Base-by-base conservation (phyloP, 225 moss, liverwort and hornwort species). In the Thuidium tamariscinum region DNA sequence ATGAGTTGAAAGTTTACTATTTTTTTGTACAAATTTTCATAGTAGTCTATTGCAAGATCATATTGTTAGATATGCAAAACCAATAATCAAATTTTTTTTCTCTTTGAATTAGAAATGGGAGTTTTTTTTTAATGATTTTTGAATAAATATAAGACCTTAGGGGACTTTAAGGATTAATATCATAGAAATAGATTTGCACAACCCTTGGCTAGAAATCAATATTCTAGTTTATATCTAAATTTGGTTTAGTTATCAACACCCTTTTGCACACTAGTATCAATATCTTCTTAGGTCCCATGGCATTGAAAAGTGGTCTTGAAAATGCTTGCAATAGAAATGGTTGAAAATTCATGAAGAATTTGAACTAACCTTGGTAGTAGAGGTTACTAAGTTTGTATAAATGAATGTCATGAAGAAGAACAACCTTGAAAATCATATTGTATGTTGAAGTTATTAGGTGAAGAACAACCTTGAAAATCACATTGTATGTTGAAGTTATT, bases 271-370 rank as follows among this genome's bases (percentile, higher is more conserved):
- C 5, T 26, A 0, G 1, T 5, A 70, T 42, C 15, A 42, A 70
- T 26, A 9, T 68, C 25, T 2, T 70, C 17, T 8, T 26, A 42
- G 0, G 2, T 39, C 5, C 25, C 0, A 25, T 25, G 0, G 39
- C 4, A 69, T 0, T 15, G 1, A 69, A 15, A 41, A 69, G 2
- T 41, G 3, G 8, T 5, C 5, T 69, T 0, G 0, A 1, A 41
- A 69, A 69, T 41, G 25, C 12, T 69, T 25, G 1, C 25, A 25
- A 39, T 25, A 13, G 1, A 39, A 25, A 41, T 14, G 3, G 14
- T 41, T 25, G 26, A 41, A 25, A 69, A 25, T 0, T 69, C 3
- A 26, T 41, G 8, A 69, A 69, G 15, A 68, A 69, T 69, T 70
- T 27, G 16, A 26, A 8, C 9, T 41, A 70, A 26, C 16, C 42